phyloP scores from a whole-genome alignment of 148 eudicot species.

The Hydrangea macrophylla region DNA sequence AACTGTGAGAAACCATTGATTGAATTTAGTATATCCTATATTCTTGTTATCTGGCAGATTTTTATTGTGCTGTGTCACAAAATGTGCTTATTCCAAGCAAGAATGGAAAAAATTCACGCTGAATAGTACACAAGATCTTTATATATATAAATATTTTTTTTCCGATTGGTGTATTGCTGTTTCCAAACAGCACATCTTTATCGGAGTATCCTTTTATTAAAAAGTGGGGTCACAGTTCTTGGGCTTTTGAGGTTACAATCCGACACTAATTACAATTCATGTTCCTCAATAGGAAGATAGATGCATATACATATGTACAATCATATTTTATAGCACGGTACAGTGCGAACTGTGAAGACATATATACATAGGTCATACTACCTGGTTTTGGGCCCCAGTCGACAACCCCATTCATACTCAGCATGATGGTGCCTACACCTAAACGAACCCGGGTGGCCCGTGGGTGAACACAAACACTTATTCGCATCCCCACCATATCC shows the following conservation, averaged over 20 bases:
- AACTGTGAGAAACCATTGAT: background rate
- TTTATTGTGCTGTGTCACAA: background rate
- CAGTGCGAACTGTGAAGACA: too few relatives aligned
- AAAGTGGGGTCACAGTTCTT: background rate
- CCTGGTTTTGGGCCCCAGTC: background rate
- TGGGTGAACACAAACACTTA: constrained; percentile 43
- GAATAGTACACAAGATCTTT: too few relatives aligned
- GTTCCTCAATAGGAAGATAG: background rate
- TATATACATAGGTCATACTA: background rate
- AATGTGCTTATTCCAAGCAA: background rate
- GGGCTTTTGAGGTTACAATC: background rate
- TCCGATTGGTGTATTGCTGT: background rate
- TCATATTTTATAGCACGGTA: too few relatives aligned
- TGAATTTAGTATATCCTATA: background rate
- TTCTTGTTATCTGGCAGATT: background rate
- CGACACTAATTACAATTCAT: background rate
- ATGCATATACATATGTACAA: background rate
- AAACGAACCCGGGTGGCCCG: constrained; percentile 43
- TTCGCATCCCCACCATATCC: constrained; percentile 12
- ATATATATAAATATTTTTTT: too few relatives aligned
- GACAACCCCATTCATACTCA: constrained; percentile 28
- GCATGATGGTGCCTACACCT: constrained; percentile 39
- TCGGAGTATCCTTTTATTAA: background rate
- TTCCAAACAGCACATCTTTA: background rate
- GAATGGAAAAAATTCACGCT: background rate